Conservation (phyloP, 208 protist species). For the Endotrypanum monterogeii region DNA sequence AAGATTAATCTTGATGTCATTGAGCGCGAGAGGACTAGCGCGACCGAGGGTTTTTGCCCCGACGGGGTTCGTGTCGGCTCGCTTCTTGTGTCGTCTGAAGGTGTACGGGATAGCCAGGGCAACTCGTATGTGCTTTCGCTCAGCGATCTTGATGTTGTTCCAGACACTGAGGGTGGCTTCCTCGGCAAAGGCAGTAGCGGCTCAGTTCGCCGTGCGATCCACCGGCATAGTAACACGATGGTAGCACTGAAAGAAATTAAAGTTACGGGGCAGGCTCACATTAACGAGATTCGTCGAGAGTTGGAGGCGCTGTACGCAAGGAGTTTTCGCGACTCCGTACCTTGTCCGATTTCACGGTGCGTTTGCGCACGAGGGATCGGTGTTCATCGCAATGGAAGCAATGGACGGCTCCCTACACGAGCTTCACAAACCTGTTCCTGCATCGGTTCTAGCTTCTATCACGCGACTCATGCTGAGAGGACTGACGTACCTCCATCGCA, state of each 20-base stretch:
- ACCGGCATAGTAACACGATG: conserved; percentile 53
- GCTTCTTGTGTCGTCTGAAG: conserved; percentile 75
- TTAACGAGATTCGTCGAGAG: conserved; percentile 83
- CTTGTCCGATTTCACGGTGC: conserved; percentile 91
- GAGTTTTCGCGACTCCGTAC: conserved; percentile 35
- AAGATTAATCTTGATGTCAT: conserved; percentile 85
- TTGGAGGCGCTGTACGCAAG: conserved; percentile 80
- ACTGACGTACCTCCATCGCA: conserved; percentile 87
- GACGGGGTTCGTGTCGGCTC: conserved; percentile 75
- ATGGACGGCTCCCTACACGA: conserved; percentile 89
- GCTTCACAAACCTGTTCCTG: conserved; percentile 58
- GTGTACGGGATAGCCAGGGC: conserved; percentile 53
- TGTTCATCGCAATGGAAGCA: conserved; percentile 92
- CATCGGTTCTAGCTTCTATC: conserved; percentile 58
- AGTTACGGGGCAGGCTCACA: conserved; percentile 65
- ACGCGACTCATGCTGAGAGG: conserved; percentile 83
- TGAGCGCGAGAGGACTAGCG: conserved; percentile 42
- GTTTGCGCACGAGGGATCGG: conserved; percentile 83
- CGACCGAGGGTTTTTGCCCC: conserved; percentile 45
- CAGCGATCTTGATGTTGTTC: conserved; percentile 64
- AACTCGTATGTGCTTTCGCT: conserved; percentile 77
- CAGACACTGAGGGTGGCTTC: conserved; percentile 53
- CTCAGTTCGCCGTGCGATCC: conserved; percentile 64
- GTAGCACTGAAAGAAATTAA: conserved; percentile 92
- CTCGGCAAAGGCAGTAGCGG: conserved; percentile 86